Evolutionary conservation across 2,329 filamentous ascomycete genomes (phyloP), one percentile per base, ranked within the genome.

Genomic region (Penicillium sp.): DNA sequence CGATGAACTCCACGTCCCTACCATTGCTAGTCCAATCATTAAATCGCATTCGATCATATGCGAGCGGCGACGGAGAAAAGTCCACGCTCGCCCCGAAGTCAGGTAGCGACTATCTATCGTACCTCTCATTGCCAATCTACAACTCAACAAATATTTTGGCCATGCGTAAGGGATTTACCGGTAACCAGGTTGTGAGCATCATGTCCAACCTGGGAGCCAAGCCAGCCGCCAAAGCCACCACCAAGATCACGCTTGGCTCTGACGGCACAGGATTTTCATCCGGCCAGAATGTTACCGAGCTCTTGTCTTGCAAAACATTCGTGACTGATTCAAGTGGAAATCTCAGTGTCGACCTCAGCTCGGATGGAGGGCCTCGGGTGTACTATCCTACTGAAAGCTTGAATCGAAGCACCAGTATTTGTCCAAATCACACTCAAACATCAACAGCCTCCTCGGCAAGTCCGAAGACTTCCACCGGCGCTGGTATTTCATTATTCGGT

Each of bases 331-430:
- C 53, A 43, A 56, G 31, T 7, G 57, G 53, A 33, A 52, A 59
- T 49, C 21, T 59, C n/a, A 19, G 44, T 52, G 53, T 59, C 29
- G 57, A 59, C 42, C 57, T 59, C 42, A 52, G 57, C 53, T 59
- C 53, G 36, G 57, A 59, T 56, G 57, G 57, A 48, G 57, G 57
- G 13, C 57, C 57, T 33, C 42, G 57, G 42, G 57, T 59, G n/a
- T 59, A 52, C 35, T 59, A 59, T 48, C 57, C 57, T 39, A 56
- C 57, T 43, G 47, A 59, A 48, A 59, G 57, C 23, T 29, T 59
- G 15, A 59, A 56, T 29, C 48, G 48, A 33, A 56, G 57, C 48
- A 48, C 29, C 8, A 52, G 33, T 48, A 42, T 59, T 44, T 59
- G 57, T 51, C 27, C 17, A 48, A 17, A 41, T 50, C 31, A 35